Conservation (phyloP, 208 protist species). For the Leishmania tropica region DNA sequence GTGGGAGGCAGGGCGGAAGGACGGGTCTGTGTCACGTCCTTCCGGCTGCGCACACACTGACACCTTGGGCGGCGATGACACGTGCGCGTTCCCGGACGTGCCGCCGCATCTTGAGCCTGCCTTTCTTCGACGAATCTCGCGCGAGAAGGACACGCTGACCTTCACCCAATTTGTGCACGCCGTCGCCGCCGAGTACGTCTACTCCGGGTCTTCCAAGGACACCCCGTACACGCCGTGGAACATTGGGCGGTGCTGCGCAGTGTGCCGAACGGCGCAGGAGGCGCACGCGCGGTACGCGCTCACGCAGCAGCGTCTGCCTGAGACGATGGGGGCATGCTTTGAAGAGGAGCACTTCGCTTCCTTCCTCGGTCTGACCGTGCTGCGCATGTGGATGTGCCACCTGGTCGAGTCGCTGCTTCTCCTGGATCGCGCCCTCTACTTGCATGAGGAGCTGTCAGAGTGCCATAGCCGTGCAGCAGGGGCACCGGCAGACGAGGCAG, state of each 20-base stretch:
- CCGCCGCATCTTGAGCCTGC: conserved; percentile 75
- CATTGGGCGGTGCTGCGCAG: conserved; percentile 34
- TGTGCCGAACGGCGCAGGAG: conserved; percentile 51
- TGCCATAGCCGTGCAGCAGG: neutral
- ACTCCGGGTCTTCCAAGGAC: conserved; percentile 29
- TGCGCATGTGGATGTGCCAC: conserved; percentile 93
- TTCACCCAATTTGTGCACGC: conserved; percentile 50
- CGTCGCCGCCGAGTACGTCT: conserved; percentile 66
- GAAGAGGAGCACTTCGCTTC: conserved; percentile 52
- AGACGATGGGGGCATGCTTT: conserved; percentile 36
- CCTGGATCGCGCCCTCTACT: conserved; percentile 76
- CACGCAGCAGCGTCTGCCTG: conserved; percentile 16
- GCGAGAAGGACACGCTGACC: conserved; percentile 62
- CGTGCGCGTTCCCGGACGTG: conserved; percentile 11
- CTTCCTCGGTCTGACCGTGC: conserved; percentile 83
- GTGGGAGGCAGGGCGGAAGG: conserved; percentile 19
- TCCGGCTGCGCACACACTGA: conserved; percentile 2
- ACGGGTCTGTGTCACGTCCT: neutral
- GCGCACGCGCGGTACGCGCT: conserved; percentile 29
- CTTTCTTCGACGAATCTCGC: conserved; percentile 71
- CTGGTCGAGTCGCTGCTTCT: conserved; percentile 79
- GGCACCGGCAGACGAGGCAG: neutral
- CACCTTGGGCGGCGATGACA: neutral
- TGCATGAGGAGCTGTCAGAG: conserved; percentile 53
- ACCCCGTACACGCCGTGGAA: conserved; percentile 45